These are phyloP conservation scores for Syzygium oleosum DNA, from an alignment of 345 rosid genomes.

Conservation along the genomic window DNA sequence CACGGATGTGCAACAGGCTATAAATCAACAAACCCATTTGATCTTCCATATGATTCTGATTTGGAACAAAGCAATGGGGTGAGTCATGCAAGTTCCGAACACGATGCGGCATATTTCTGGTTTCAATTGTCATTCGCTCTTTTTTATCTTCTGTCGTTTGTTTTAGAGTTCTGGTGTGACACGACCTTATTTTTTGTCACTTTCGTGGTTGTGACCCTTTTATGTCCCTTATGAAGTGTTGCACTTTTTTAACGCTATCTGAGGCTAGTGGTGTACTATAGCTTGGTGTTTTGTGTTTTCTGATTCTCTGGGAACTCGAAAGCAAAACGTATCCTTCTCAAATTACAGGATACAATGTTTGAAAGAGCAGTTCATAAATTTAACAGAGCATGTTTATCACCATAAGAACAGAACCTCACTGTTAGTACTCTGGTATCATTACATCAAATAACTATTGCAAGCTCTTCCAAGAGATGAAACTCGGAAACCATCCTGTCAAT, in stretches of 20 bases:
- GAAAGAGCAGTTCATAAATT: background rate
- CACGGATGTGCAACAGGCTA: constrained; percentile 19
- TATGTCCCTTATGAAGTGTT: background rate
- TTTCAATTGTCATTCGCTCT: background rate
- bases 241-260: background rate
- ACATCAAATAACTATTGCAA: background rate
- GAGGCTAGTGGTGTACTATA: background rate
- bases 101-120: background rate
- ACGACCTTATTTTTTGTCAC: background rate
- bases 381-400: background rate
- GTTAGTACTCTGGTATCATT: background rate
- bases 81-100: constrained; percentile 9
- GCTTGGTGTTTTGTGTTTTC: background rate
- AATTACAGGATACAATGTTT: background rate
- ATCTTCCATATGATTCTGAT: constrained; percentile 68
- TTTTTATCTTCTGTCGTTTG: background rate
- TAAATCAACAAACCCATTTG: constrained; percentile 89
- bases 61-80: constrained; percentile 58
- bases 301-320: background rate
- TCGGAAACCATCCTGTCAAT: background rate
- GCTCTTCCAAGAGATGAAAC: background rate
- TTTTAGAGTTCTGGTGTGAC: background rate
- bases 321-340: background rate
- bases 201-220: background rate
- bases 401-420: background rate